Evolutionary conservation across 345 rosid genomes (phyloP).

Genomic region (Mangifera indica): DNA sequence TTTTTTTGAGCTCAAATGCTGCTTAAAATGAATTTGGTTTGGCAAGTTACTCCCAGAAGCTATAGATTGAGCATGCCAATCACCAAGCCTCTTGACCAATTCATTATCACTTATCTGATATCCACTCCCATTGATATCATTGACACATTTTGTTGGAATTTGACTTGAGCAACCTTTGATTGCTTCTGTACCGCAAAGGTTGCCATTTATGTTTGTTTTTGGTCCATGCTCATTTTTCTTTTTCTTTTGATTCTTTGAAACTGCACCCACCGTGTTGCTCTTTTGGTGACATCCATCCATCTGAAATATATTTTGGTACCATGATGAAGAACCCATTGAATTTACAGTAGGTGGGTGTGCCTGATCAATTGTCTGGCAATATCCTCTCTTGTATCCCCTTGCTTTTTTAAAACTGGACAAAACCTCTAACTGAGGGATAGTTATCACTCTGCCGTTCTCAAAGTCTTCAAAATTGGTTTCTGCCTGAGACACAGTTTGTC

Average conservation of each 20-base stretch:
- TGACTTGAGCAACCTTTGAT: constrained; percentile 29
- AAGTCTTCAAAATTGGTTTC: constrained; percentile 23
- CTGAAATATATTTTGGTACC: constrained; percentile 25
- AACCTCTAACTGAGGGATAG: constrained; percentile 23
- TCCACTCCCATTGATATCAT: constrained; percentile 20
- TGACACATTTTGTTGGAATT: constrained; percentile 22
- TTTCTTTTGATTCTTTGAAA: constrained; percentile 37
- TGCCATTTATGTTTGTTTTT: constrained; percentile 18
- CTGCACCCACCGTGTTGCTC: constrained; percentile 17
- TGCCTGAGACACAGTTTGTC: constrained; percentile 27
- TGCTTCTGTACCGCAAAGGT: constrained; percentile 23
- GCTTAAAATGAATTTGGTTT: constrained; percentile 13
- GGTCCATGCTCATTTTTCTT: constrained; percentile 37
- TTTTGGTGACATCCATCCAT: constrained; percentile 26
- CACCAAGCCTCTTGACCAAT: constrained; percentile 3
- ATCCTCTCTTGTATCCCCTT: constrained; percentile 48
- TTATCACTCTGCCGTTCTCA: constrained; percentile 25
- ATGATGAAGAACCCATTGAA: constrained; percentile 25
- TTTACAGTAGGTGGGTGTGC: constrained; percentile 22
- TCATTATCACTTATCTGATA: constrained; percentile 7
- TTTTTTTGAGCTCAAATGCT: constrained; percentile 17
- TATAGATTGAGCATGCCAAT: constrained; percentile 11
- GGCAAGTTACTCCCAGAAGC: constrained; percentile 20
- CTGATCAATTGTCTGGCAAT: constrained; percentile 32
- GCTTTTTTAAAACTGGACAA: constrained; percentile 30